Conservation (phyloP, 2,329 filamentous ascomycete species). For the Ceratocystis variospora region DNA sequence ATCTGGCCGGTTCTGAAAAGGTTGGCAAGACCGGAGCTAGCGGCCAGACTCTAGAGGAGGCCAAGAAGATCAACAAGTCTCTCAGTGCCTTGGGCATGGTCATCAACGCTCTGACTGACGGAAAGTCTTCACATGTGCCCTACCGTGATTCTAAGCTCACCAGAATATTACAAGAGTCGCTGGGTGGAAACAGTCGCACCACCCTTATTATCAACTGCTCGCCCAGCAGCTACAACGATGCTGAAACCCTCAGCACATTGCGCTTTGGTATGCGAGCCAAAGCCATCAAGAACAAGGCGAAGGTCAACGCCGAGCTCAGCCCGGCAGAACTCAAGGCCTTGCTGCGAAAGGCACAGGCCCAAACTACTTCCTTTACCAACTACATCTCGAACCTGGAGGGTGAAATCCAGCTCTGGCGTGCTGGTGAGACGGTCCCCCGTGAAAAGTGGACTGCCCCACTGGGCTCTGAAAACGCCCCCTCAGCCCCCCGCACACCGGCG, state of each 20-base stretch:
- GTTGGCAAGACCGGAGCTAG: conserved; percentile 97
- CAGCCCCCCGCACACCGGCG: conserved; percentile 28
- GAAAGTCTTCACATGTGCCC: conserved; percentile 89
- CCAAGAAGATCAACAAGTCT: conserved; percentile 99
- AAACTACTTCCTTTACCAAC: conserved; percentile 74
- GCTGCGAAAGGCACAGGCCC: conserved; percentile 80
- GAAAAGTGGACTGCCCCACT: conserved; percentile 67
- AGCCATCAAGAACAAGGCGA: conserved; percentile 99
- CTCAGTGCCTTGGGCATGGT: conserved; percentile 97
- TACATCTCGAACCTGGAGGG: conserved; percentile 75
- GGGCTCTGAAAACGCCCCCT: conserved; percentile 21
- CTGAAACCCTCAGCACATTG: conserved; percentile 81
- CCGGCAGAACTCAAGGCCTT: conserved; percentile 87
- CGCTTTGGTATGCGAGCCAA: conserved; percentile 94
- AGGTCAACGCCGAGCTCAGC: conserved; percentile 96
- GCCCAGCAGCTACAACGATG: conserved; percentile 96
- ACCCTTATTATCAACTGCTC: conserved; percentile 98
- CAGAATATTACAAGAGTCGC: conserved; percentile 87
- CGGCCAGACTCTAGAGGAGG: conserved; percentile 92
- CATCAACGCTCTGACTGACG: conserved; percentile 93
- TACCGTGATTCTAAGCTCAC: conserved; percentile 98
- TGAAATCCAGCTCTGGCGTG: conserved; percentile 77
- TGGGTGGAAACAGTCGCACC: conserved; percentile 96
- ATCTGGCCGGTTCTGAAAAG: conserved; percentile 96
- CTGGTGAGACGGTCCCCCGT: conserved; percentile 74